These are phyloP conservation scores for Globisporangium ultimum DNA, from an alignment of 352 stramenopile genomes.

Conservation along the genomic window DNA sequence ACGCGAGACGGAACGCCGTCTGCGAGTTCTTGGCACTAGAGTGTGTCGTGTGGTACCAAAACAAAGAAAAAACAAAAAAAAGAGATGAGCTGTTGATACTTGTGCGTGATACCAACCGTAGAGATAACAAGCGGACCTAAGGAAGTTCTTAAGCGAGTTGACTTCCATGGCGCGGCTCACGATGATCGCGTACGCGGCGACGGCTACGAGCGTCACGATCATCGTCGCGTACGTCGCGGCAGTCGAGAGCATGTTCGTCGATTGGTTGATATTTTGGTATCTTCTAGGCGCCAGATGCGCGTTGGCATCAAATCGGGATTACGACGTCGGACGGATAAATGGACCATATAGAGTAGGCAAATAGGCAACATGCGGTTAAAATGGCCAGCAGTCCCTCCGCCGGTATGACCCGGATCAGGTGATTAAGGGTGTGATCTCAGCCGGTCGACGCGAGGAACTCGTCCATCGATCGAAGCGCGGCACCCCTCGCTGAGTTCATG, in stretches of 20 bases:
- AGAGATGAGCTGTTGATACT: background rate
- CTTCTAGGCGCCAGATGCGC: too few species aligned
- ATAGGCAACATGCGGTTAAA: constrained; percentile 17
- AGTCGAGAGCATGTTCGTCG: constrained; percentile 39
- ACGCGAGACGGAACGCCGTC: constrained; percentile 49
- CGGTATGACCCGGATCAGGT: constrained; percentile 66
- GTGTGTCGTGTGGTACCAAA: background rate
- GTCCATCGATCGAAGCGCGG: constrained; percentile 38
- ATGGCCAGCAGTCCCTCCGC: constrained; percentile 54
- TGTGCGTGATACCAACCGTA: background rate
- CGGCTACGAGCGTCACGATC: constrained; percentile 53
- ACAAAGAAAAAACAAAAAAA: background rate
- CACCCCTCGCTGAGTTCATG: constrained; percentile 59
- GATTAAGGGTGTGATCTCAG: constrained; percentile 63
- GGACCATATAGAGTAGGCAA: background rate
- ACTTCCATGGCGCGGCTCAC: constrained; percentile 55
- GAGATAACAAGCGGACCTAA: constrained; percentile 32
- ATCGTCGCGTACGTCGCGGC: constrained; percentile 53
- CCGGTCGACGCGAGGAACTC: constrained; percentile 40
- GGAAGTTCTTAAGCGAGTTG: constrained; percentile 53
- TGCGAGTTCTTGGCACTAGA: constrained; percentile 68
- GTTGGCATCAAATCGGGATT: too few species aligned
- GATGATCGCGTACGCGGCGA: constrained; percentile 63
- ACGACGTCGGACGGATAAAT: background rate
- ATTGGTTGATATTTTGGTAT: too few species aligned